A percentile compares a stretch with the other conserved stretches of the same genome.
phyloP scores from a whole-genome alignment of 345 rosid species.

The Geranium brycei region DNA sequence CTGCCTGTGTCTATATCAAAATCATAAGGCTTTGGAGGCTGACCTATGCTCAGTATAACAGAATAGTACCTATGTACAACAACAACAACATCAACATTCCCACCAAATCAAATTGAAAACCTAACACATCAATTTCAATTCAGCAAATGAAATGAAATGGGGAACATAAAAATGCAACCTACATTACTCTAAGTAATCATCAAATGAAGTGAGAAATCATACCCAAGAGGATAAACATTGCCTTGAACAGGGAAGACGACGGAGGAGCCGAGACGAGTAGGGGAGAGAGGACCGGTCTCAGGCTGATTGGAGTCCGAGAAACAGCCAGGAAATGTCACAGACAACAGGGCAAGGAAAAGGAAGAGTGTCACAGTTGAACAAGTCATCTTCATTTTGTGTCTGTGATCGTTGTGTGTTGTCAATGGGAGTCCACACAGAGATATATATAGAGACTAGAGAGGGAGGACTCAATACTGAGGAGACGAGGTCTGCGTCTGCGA shows the following conservation, averaged over 20 bases:
- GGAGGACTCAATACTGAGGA: too few relatives aligned
- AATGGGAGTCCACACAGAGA: too few relatives aligned
- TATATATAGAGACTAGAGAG: background rate
- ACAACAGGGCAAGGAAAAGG: slow-evolving; percentile 7
- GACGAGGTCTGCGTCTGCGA: too few relatives aligned
- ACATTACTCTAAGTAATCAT: too few relatives aligned
- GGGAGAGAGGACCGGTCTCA: too few relatives aligned
- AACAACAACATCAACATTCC: too few relatives aligned
- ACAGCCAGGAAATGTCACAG: slow-evolving; percentile 15
- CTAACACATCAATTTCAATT: too few relatives aligned
- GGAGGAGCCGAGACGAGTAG: slow-evolving; percentile 30
- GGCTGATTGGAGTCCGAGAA: slow-evolving; percentile 11
- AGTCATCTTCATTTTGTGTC: too few relatives aligned
- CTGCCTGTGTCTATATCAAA: slow-evolving; percentile 93
- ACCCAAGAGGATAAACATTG: slow-evolving; percentile 94
- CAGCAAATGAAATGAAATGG: too few relatives aligned
- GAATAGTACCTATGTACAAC: slow-evolving; percentile 53
- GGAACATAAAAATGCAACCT: too few relatives aligned
- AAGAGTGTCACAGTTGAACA: background rate
- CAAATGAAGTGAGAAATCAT: slow-evolving; percentile 5
- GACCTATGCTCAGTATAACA: slow-evolving; percentile 46
- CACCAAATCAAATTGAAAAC: too few relatives aligned
- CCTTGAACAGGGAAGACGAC: slow-evolving; percentile 55
- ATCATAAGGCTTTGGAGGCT: slow-evolving; percentile 66
- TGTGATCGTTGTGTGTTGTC: too few relatives aligned